Base-by-base conservation (phyloP, 345 rosid species). In the Orychophragmus violaceus region DNA sequence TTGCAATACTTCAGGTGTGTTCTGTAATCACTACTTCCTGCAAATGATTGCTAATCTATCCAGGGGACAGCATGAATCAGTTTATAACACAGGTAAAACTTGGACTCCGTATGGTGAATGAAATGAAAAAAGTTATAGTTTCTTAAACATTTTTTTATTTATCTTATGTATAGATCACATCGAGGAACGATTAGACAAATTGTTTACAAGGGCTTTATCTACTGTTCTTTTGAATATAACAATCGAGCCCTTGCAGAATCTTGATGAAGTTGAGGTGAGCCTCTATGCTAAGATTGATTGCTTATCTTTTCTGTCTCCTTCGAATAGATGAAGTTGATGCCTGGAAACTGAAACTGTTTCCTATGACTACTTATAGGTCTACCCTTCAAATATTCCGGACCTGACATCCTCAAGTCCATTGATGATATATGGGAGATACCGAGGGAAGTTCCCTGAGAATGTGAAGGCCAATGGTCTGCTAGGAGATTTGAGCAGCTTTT, bases 1-100 rank as follows among this genome's bases (percentile, higher is more conserved):
- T 51, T 59, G 32, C 13, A 13, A 54, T 62, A 21, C 54, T 14
- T 58, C 89, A 94, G 99, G 99, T 72, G 44, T 85, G 55, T 90
- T 79, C 80, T 88, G 99, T 70, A 94, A 94, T 79, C 97, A 94
- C 58, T 72, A 90, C 84, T 94, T 94, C 86, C 79, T 94, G 29
- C 82, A 64, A 59, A 85, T 76, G 86, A 93, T 90, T 72, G 80
- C 97, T 14, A 82, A 61, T 35, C 56, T 87, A 63, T 78, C 95
- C 76, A 76, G 83, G 48, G 99, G 99, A 19, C 78, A 81, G 41
- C 81, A 85, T 66, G 91, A 80, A 76, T 84, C 87, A 57, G 93
- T 91, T 48, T 79, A 61, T 69, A 85, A 74, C 35, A 67, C 73
- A 74, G 69, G 77, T 74, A 14, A 74, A 22, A 41, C n/a, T 60